A percentile compares a stretch with the other conserved stretches of the same genome.
Conservation (phyloP, 2,329 filamentous ascomycete species). For the Corynespora cassiicola region DNA sequence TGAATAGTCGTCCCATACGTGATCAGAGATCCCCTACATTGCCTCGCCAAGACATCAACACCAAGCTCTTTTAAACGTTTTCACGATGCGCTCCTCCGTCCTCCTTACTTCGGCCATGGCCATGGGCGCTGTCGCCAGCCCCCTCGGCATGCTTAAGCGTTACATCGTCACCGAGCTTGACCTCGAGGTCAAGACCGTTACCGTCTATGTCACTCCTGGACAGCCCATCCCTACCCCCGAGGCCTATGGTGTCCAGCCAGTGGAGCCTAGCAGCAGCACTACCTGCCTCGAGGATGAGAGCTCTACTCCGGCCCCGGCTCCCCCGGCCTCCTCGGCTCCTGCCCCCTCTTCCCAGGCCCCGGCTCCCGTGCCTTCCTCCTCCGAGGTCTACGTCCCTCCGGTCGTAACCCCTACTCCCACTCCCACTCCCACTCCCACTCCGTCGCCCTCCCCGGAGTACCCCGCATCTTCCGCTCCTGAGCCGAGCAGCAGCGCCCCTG, state of each 20-base stretch:
- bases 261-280: background rate
- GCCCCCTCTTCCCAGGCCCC: slow-evolving; percentile 8
- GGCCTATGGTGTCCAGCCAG: slow-evolving; percentile 1
- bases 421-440: background rate
- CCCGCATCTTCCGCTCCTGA: slow-evolving; percentile 12
- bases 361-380: too few relatives aligned
- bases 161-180: slow-evolving; percentile 28
- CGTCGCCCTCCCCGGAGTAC: slow-evolving; percentile 1
- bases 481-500: slow-evolving; percentile 4
- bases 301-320: background rate
- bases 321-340: slow-evolving; percentile 1
- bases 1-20: slow-evolving; percentile 15
- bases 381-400: slow-evolving; percentile 5
- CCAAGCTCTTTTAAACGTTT: slow-evolving; percentile 10
- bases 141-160: slow-evolving; percentile 30
- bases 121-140: slow-evolving; percentile 28
- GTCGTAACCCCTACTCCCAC: background rate
- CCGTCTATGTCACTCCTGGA: slow-evolving; percentile 25
- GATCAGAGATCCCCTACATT: slow-evolving; percentile 15
- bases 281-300: too few relatives aligned
- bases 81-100: slow-evolving; percentile 34
- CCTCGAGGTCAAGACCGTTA: slow-evolving; percentile 25
- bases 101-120: slow-evolving; percentile 32
- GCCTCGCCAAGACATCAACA: slow-evolving; percentile 5
- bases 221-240: background rate